Percentiles rank a stretch among this genome's conserved stretches.
Conservation (phyloP, 2,329 filamentous ascomycete genomes). For the Fusarium sp. region DNA sequence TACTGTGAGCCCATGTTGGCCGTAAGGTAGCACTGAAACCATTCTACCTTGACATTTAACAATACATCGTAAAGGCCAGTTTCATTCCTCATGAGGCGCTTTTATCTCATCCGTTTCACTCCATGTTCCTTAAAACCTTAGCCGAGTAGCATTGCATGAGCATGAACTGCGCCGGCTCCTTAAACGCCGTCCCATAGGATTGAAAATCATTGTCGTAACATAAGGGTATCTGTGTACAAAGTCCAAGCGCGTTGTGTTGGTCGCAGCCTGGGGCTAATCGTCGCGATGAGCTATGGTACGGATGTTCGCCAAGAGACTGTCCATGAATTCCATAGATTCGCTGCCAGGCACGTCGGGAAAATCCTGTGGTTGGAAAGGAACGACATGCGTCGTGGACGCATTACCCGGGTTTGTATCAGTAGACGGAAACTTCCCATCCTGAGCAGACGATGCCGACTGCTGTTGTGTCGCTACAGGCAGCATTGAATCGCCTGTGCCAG, state of each 20-base stretch:
- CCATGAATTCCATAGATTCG: slow-evolving; percentile 62
- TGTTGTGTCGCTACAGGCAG: background rate
- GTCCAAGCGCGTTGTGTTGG: background rate
- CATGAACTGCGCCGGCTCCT: slow-evolving; percentile 1
- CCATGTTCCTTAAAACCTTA: slow-evolving; percentile 4
- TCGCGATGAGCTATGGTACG: slow-evolving; percentile 53
- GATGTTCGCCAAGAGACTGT: slow-evolving; percentile 65
- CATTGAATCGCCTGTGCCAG: background rate
- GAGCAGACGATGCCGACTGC: background rate
- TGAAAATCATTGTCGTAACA: slow-evolving; percentile 6
- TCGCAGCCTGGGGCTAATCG: slow-evolving; percentile 4
- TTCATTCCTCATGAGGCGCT: slow-evolving; percentile 14
- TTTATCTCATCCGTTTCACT: slow-evolving; percentile 11
- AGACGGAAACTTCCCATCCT: background rate
- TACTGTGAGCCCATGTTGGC: background rate
- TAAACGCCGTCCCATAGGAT: slow-evolving; percentile 32
- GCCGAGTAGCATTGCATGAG: slow-evolving; percentile 12
- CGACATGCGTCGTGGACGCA: background rate
- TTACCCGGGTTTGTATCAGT: background rate
- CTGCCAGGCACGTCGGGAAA: slow-evolving; percentile 57
- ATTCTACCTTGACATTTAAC: background rate
- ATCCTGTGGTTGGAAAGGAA: slow-evolving; percentile 44
- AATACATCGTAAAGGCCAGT: slow-evolving; percentile 31
- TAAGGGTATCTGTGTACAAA: slow-evolving; percentile 23
- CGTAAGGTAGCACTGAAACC: background rate